These are phyloP conservation scores for Eucalyptus erythrocorys DNA, from an alignment of 345 rosid species.

Conservation along the genomic window DNA sequence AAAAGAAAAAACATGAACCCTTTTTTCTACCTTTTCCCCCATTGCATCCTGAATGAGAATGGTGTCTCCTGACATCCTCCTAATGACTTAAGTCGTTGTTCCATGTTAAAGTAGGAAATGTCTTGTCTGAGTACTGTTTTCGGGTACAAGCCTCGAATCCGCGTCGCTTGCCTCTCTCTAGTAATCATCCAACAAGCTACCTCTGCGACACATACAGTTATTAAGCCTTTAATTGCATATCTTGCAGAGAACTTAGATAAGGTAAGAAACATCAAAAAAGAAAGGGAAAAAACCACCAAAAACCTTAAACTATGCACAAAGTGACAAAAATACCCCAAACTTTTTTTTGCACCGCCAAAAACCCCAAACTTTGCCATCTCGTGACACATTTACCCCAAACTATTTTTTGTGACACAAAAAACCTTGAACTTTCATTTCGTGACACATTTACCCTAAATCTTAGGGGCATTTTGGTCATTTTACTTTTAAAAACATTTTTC, in stretches of 20 bases:
- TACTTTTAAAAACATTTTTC: no score
- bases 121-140: slow-evolving; percentile 82
- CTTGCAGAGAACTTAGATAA: not conserved
- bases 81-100: slow-evolving; percentile 70
- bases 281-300: no score
- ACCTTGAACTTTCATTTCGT: no score
- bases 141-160: slow-evolving; percentile 63
- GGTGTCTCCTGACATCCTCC: slow-evolving; percentile 93
- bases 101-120: slow-evolving; percentile 73
- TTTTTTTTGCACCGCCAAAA: no score
- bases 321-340: no score
- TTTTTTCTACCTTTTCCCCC: slow-evolving; percentile 72
- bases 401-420: no score
- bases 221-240: not conserved
- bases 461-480: no score
- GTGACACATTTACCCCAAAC: no score
- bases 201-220: slow-evolving; percentile 28
- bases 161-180: slow-evolving; percentile 69
- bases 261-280: not conserved
- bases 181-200: slow-evolving; percentile 87
- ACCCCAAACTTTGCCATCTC: no score
- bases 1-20: not conserved
- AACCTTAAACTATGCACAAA: no score
- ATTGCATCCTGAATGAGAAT: slow-evolving; percentile 86
- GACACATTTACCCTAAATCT: no score